Conservation (phyloP, 768 basidiomycete genomes). For the Suillus fuscotomentosus region DNA sequence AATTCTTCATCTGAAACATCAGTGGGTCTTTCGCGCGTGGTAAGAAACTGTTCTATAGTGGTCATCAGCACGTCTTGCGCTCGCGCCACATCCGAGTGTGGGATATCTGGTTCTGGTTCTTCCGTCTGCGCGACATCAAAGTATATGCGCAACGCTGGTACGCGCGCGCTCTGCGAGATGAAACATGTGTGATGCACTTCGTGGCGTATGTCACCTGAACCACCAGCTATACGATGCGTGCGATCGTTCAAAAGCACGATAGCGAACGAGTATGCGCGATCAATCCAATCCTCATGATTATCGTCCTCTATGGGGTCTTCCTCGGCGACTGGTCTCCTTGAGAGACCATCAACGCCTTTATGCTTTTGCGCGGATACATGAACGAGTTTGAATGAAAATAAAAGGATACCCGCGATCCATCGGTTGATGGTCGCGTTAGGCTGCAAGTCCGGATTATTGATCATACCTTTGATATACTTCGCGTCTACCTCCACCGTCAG, state of each 20-base stretch:
- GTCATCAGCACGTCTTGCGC: too few relatives aligned
- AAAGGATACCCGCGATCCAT: constrained; percentile 24
- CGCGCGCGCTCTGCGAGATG: too few relatives aligned
- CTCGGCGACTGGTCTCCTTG: neutral
- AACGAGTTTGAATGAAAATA: constrained; percentile 26
- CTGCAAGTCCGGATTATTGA: constrained; percentile 26
- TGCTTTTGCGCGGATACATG: constrained; percentile 24
- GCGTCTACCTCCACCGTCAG: constrained; percentile 28
- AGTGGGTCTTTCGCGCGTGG: too few relatives aligned
- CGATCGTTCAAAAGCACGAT: fast-evolving
- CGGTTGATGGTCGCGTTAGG: constrained; percentile 31
- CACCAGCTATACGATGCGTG: too few relatives aligned
- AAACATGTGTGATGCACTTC: too few relatives aligned
- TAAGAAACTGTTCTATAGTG: too few relatives aligned
- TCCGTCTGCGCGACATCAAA: too few relatives aligned
- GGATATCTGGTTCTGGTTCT: too few relatives aligned
- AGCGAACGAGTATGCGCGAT: neutral
- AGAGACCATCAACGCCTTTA: neutral
- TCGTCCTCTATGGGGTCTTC: neutral
- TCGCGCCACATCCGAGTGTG: too few relatives aligned
- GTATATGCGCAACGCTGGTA: too few relatives aligned
- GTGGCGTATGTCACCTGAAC: too few relatives aligned
- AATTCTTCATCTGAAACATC: too few relatives aligned
- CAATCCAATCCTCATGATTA: neutral
- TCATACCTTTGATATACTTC: constrained; percentile 34